Evolutionary conservation across 1,139 yeast genomes (phyloP).

Genomic region (Sugiyamaella castrensis): DNA sequence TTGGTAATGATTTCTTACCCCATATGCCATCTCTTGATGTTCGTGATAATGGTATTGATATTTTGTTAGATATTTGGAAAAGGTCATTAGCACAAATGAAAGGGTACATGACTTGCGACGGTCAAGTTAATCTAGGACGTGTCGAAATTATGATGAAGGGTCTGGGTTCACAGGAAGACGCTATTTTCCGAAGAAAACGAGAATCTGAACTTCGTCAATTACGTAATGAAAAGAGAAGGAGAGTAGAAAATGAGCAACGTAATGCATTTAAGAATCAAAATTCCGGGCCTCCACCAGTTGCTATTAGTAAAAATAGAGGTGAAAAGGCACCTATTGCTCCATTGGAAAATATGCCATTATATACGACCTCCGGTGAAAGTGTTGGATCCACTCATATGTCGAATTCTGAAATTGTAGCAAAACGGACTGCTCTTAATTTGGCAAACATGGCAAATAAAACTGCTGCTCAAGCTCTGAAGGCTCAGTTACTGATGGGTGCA

Average conservation of each 20-base stretch:
- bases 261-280: conserved; percentile 17
- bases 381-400: conserved; percentile 67
- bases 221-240: conserved; percentile 61
- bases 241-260: conserved; percentile 35
- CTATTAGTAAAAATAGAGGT: conserved; percentile 38
- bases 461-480: conserved; percentile 66
- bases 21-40: conserved; percentile 94
- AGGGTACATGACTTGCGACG: conserved; percentile 87
- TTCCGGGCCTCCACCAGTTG: conserved; percentile 18
- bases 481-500: conserved; percentile 31
- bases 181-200: conserved; percentile 68
- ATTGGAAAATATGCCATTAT: conserved; percentile 70
- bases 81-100: conserved; percentile 59
- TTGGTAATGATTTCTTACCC: conserved; percentile 97
- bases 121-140: conserved; percentile 67
- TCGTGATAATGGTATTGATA: conserved; percentile 89
- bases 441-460: conserved; percentile 73
- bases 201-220: conserved; percentile 66
- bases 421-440: conserved; percentile 62
- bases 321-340: conserved; percentile 77
- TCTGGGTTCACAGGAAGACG: conserved; percentile 72
- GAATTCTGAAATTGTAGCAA: conserved; percentile 69
- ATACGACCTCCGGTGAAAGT: conserved; percentile 64
- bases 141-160: conserved; percentile 68
- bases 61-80: conserved; percentile 81